Conservation (phyloP, 164 flowering plant genomes). For the Magnolia changhungtana region DNA sequence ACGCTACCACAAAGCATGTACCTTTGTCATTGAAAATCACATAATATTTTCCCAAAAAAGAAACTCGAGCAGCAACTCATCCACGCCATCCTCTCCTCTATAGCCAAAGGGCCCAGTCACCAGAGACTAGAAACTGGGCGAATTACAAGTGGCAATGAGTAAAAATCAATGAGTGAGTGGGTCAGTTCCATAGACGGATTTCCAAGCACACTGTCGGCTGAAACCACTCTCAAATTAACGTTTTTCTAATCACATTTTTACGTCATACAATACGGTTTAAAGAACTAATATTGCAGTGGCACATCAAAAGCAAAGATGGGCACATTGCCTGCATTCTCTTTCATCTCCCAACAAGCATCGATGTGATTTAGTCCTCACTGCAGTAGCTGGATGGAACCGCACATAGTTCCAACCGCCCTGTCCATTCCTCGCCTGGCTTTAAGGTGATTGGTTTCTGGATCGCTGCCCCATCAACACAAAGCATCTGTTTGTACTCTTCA, state of each 20-base stretch:
- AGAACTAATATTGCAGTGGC: background rate
- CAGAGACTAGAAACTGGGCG: too few relatives aligned
- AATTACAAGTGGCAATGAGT: too few relatives aligned
- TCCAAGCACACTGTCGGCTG: background rate
- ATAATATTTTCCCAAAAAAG: too few relatives aligned
- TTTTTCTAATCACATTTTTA: background rate
- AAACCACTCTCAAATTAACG: background rate
- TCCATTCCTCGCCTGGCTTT: constrained; percentile 97
- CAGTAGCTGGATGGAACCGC: constrained; percentile 69
- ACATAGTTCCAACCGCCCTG: constrained; percentile 55
- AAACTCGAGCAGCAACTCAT: too few relatives aligned
- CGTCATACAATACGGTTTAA: background rate
- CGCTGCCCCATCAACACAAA: constrained; percentile 85
- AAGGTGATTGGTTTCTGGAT: constrained; percentile 73
- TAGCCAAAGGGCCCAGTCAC: too few relatives aligned
- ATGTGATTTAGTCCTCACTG: constrained; percentile 43
- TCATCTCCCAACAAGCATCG: background rate
- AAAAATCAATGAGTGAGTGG: too few relatives aligned
- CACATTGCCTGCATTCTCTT: background rate
- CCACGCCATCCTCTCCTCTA: too few relatives aligned
- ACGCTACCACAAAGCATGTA: too few relatives aligned
- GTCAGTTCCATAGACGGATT: too few relatives aligned
- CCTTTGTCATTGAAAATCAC: too few relatives aligned
- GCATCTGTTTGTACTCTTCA: constrained; percentile 90
- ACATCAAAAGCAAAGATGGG: too few relatives aligned